Evolutionary conservation across 2,329 filamentous ascomycete genomes (phyloP).

Genomic region (Neofusicoccum sp.): DNA sequence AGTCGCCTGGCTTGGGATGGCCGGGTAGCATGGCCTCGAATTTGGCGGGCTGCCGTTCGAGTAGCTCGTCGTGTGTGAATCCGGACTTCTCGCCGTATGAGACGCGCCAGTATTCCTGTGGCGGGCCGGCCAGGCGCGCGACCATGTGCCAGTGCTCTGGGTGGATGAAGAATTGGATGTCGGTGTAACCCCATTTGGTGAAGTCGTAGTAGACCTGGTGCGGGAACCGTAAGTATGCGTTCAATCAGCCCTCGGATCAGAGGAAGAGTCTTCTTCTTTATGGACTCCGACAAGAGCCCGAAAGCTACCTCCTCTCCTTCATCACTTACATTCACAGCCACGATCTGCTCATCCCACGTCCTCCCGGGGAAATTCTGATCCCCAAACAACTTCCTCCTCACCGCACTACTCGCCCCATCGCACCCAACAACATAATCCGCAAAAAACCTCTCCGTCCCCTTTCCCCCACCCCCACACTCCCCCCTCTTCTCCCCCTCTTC

Average conservation of each 20-base stretch:
- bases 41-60: conserved; percentile 53
- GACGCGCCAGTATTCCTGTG: conserved; percentile 60
- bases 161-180: conserved; percentile 62
- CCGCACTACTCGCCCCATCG: conserved; percentile 35
- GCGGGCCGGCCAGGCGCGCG: conserved; percentile 48
- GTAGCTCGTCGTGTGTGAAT: conserved; percentile 54
- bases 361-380: conserved; percentile 53
- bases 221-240: background rate
- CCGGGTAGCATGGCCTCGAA: conserved; percentile 60
- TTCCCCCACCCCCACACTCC: background rate
- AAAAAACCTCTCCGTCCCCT: conserved; percentile 22
- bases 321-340: conserved; percentile 58
- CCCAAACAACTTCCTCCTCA: conserved; percentile 33
- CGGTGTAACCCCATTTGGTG: conserved; percentile 52
- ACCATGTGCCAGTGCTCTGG: conserved; percentile 64
- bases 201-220: conserved; percentile 58
- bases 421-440: conserved; percentile 36
- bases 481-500: conserved; percentile 9
- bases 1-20: conserved; percentile 57
- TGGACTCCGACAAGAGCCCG: background rate
- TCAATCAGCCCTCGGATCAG: background rate
- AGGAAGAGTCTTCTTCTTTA: background rate
- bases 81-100: conserved; percentile 60
- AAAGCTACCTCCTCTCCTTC: background rate
- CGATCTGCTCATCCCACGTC: conserved; percentile 60